These are phyloP conservation scores for Xerocomellus intermedius DNA, from an alignment of 768 basidiomycete genomes.

Conservation along the genomic window DNA sequence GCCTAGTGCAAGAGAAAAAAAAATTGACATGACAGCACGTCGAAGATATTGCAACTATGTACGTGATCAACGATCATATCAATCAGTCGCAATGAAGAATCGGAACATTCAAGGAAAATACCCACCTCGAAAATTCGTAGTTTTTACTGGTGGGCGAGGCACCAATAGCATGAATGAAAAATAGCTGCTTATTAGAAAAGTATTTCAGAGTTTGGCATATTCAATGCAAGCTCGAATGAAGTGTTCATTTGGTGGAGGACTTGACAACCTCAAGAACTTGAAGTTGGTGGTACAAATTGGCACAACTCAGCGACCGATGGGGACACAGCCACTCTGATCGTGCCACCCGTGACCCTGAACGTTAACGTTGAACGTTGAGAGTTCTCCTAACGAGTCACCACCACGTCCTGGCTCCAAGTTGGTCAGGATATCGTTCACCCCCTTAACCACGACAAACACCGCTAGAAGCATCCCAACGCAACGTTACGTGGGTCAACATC, in stretches of 20 bases:
- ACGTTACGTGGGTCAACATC: slow-evolving; percentile 4
- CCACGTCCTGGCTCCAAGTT: neutral
- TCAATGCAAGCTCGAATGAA: neutral
- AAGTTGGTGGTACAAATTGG: too few relatives aligned
- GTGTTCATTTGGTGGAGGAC: neutral
- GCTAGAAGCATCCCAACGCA: neutral
- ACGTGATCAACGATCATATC: too few relatives aligned
- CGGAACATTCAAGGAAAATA: neutral
- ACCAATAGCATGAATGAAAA: too few relatives aligned
- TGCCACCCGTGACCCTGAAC: too few relatives aligned
- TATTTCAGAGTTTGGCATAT: slow-evolving; percentile 2
- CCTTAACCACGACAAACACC: slow-evolving; percentile 6
- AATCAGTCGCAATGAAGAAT: neutral
- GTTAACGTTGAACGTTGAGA: too few relatives aligned
- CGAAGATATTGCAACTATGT: neutral
- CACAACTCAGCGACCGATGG: slow-evolving; percentile 1
- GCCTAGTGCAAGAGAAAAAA: slow-evolving; percentile 6
- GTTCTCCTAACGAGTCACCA: neutral
- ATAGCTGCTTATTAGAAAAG: neutral
- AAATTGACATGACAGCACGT: slow-evolving; percentile 8
- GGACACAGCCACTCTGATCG: slow-evolving; percentile 15
- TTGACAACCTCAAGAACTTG: too few relatives aligned
- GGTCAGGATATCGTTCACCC: neutral
- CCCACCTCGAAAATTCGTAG: neutral
- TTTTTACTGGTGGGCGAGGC: neutral